Evolutionary conservation across 2,329 filamentous ascomycete genomes (phyloP).

Genomic region (Ceratocystis papillata): DNA sequence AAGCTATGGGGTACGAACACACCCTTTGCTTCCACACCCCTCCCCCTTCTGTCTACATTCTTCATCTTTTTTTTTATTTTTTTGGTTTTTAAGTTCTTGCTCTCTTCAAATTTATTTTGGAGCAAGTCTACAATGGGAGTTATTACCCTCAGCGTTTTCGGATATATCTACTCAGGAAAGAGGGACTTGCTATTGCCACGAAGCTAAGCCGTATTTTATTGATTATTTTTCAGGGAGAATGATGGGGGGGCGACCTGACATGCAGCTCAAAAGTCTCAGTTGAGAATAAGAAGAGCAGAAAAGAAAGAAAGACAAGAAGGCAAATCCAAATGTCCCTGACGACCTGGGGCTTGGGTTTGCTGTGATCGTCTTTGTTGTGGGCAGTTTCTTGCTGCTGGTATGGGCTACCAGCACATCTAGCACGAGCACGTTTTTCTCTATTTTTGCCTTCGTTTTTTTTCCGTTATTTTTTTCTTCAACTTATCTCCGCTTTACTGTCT

Average conservation of each 20-base stretch:
- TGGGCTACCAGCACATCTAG: not conserved
- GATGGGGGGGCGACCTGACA: not conserved
- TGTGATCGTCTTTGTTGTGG: not conserved
- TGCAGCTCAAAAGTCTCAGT: not conserved
- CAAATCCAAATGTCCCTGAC: no score
- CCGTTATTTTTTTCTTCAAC: not conserved
- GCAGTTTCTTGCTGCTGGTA: not conserved
- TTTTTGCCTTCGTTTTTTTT: not conserved
- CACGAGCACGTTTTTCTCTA: not conserved
- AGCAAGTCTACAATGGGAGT: not conserved
- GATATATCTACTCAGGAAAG: not conserved
- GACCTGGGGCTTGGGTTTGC: not conserved
- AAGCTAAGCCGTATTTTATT: not conserved
- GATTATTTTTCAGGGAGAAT: not conserved
- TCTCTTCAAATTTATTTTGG: not conserved
- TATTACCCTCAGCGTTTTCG: not conserved
- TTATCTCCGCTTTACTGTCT: constrained; percentile 4
- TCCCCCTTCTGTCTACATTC: not conserved
- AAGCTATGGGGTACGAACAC: not conserved
- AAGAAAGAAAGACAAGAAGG: no score
- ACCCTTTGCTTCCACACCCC: not conserved
- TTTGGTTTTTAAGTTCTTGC: not conserved
- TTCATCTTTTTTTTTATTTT: not conserved
- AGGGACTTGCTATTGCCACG: not conserved
- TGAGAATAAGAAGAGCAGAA: not conserved